A percentile compares a stretch with the other conserved stretches of the same genome.
These are phyloP conservation scores for Alternaria solani DNA, from an alignment of 2,329 filamentous ascomycete genomes.

Conservation along the genomic window DNA sequence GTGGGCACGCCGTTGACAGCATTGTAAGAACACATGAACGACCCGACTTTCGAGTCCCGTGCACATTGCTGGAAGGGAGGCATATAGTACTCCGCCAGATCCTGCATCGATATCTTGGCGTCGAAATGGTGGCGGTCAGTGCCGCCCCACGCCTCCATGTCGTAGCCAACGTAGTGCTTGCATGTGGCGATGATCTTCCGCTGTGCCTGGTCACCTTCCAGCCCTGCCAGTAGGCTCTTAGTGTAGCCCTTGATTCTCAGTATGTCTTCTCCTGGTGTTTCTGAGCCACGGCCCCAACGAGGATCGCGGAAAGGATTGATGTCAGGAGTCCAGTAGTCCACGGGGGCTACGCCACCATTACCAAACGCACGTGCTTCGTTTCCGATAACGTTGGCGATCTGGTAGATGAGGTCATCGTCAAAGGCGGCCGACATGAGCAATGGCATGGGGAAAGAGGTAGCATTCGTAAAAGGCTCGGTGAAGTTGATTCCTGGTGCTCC, in stretches of 20 bases:
- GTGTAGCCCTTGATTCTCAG: slow-evolving; percentile 59
- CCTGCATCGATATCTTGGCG: slow-evolving; percentile 65
- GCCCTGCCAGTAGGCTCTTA: slow-evolving; percentile 36
- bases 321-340: slow-evolving; percentile 71
- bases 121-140: slow-evolving; percentile 60
- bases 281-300: slow-evolving; percentile 65
- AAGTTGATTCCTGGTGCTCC: slow-evolving; percentile 64
- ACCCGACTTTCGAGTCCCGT: slow-evolving; percentile 54
- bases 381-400: slow-evolving; percentile 63
- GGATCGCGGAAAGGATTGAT: slow-evolving; percentile 72
- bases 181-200: slow-evolving; percentile 55
- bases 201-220: slow-evolving; percentile 28
- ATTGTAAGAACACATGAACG: slow-evolving; percentile 65
- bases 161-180: slow-evolving; percentile 55
- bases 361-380: slow-evolving; percentile 72
- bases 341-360: slow-evolving; percentile 64
- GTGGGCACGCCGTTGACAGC: slow-evolving; percentile 72
- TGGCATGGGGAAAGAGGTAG: slow-evolving; percentile 72
- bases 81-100: slow-evolving; percentile 73
- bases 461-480: slow-evolving; percentile 63
- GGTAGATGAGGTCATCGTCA: slow-evolving; percentile 67
- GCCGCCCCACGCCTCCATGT: slow-evolving; percentile 42
- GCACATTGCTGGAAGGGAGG: slow-evolving; percentile 67
- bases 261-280: slow-evolving; percentile 68
- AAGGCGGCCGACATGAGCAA: slow-evolving; percentile 70